Base-by-base conservation (phyloP, 2,329 filamentous ascomycete species). In the Fusarium transvaalense region DNA sequence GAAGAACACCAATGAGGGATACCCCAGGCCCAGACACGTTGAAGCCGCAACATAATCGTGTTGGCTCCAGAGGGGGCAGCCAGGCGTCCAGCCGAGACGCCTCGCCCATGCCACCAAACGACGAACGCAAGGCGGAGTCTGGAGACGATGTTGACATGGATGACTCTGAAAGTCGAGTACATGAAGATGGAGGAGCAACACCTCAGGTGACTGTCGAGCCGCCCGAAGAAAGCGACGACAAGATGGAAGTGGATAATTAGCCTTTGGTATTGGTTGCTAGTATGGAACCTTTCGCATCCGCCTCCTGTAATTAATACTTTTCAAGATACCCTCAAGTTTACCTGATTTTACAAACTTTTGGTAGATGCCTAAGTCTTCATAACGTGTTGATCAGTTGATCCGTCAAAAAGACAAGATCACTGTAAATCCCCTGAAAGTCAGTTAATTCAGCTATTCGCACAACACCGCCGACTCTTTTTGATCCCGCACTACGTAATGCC, bases 191-290 rank as follows among this genome's bases (percentile, higher is more conserved):
- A 32, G 76, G 67, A 23, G 70, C 66, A 57, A 81, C 82, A 17
- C 83, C 84, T 34, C 79, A 77, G 65, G 84, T 86, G 52, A 82
- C 79, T 21, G 79, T 88, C 48, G 84, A 88, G 61, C 80, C 82
- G 23, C 81, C 84, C 27, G 80, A 82, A 41, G 80, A 76, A 37
- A 76, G 75, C 31, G 83, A 79, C 10, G 89, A 91, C 69, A 86
- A 82, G 73, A 93, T 93, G 91, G 91, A 93, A 57, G 78, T 83
- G 47, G 81, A 92, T 81, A 71, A 84, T 50, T 53, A 34, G 32
- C 19, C 23, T 54, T 58, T 53, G 48, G 12, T 39, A 43, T 31
- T 31, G 38, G 47, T 14, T 27, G 23, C 34, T 19, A 27, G 21
- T 12, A 25, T 27, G 23, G 23, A 25, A 19, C 23, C 14, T 54